phyloP scores from a whole-genome alignment of 106 monocot species.

The Xerophyta viscosa region DNA sequence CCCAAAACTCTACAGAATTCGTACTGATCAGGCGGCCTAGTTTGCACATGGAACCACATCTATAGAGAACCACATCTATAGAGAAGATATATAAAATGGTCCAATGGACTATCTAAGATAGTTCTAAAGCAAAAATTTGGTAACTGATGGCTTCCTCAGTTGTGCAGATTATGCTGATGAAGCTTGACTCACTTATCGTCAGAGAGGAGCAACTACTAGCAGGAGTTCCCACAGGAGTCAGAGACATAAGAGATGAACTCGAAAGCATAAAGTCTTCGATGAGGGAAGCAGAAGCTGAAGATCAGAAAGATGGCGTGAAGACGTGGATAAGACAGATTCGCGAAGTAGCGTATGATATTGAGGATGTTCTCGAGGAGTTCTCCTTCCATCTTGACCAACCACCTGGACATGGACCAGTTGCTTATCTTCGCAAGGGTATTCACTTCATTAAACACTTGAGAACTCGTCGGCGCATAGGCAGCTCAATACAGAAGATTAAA shows the following conservation, averaged over 20 bases:
- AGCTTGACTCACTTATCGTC: slow-evolving; percentile 15
- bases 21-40: no score
- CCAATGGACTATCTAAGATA: no score
- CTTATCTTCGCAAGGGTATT: slow-evolving; percentile 1
- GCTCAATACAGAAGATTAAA: slow-evolving; percentile 7
- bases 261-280: slow-evolving; percentile 13
- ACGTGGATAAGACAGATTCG: slow-evolving; percentile 13
- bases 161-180: slow-evolving; percentile 17
- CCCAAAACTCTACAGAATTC: no score
- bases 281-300: slow-evolving; percentile 13
- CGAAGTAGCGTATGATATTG: slow-evolving; percentile 19
- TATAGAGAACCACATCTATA: no score
- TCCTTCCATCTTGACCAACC: slow-evolving; percentile 6
- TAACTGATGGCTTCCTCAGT: slow-evolving; percentile 7
- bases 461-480: slow-evolving; percentile 11
- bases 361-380: slow-evolving; percentile 21
- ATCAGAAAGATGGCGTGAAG: slow-evolving; percentile 4
- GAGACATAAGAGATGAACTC: slow-evolving; percentile 17
- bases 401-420: background rate
- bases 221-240: slow-evolving; percentile 13
- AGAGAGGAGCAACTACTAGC: slow-evolving; percentile 13
- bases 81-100: no score
- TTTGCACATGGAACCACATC: no score
- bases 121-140: no score
- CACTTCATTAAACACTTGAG: slow-evolving; percentile 4